Conservation (phyloP, 192 early-diverging fungal genomes). For the Backusella psychrophila region DNA sequence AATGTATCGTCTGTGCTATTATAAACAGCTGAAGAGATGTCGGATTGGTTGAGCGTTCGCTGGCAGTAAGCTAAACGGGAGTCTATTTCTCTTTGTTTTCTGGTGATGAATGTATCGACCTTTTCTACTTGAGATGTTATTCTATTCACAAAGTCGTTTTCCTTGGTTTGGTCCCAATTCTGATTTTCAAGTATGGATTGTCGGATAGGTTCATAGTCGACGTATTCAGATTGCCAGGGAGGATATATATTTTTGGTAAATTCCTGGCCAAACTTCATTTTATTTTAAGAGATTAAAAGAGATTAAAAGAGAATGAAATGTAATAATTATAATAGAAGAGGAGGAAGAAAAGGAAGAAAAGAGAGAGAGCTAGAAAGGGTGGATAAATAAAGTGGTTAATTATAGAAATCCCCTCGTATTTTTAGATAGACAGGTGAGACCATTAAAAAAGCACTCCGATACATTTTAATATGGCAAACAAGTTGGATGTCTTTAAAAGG, state of each 20-base stretch:
- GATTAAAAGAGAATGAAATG: neutral
- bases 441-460: neutral
- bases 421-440: neutral
- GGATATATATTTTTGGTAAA: slow-evolving; percentile 62
- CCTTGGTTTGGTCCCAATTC: slow-evolving; percentile 79
- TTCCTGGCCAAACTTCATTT: slow-evolving; percentile 87
- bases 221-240: slow-evolving; percentile 82
- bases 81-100: slow-evolving; percentile 75
- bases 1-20: slow-evolving; percentile 34
- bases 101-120: slow-evolving; percentile 64
- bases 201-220: slow-evolving; percentile 82
- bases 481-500: neutral
- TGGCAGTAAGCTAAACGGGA: slow-evolving; percentile 70
- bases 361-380: neutral
- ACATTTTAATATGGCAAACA: neutral
- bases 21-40: slow-evolving; percentile 16
- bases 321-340: slow-evolving; percentile 1
- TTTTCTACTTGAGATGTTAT: slow-evolving; percentile 87
- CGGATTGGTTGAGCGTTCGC: slow-evolving; percentile 41
- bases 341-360: neutral
- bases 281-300: neutral
- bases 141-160: slow-evolving; percentile 79
- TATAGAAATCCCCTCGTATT: slow-evolving; percentile 11
- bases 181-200: slow-evolving; percentile 56
- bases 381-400: neutral